Percentiles rank a stretch among this genome's conserved stretches.
phyloP scores from a whole-genome alignment of 495 filamentous ascomycete species.

The Peziza echinospora region DNA sequence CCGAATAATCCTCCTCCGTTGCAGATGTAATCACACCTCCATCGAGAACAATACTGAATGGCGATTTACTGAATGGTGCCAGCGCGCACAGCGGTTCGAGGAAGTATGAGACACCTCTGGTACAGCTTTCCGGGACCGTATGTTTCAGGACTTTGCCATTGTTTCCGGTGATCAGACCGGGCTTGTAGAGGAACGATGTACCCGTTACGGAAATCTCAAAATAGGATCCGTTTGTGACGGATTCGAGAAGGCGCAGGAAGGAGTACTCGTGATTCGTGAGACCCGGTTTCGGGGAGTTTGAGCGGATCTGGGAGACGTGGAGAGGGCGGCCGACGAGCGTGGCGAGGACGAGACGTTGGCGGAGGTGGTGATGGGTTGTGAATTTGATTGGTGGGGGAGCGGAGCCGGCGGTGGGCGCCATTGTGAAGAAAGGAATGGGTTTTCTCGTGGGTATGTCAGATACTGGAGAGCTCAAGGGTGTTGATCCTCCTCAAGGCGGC shows the following conservation, averaged over 20 bases:
- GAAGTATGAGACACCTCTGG: conserved; percentile 76
- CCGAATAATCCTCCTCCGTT: conserved; percentile 57
- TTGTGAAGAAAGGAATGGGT: no score
- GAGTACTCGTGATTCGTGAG: conserved; percentile 84
- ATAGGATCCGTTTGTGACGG: conserved; percentile 81
- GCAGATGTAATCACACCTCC: conserved; percentile 88
- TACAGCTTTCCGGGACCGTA: conserved; percentile 50
- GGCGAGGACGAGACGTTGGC: conserved; percentile 66
- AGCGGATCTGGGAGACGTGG: conserved; percentile 81
- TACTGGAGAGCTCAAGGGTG: no score
- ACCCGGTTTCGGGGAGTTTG: conserved; percentile 65
- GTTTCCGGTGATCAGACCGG: conserved; percentile 62
- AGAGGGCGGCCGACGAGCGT: conserved; percentile 78
- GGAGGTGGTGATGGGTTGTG: conserved; percentile 60
- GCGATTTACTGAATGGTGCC: conserved; percentile 77
- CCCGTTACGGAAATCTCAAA: conserved; percentile 92
- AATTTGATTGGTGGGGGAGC: conserved; percentile 35
- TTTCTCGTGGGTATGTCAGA: no score
- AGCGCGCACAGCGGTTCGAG: conserved; percentile 72
- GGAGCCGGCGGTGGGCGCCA: not conserved
- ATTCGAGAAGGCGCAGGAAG: conserved; percentile 81
- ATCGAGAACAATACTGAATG: conserved; percentile 68
- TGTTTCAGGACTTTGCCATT: conserved; percentile 54
- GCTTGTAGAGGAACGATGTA: conserved; percentile 73
- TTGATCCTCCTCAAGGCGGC: no score